Base-by-base conservation (phyloP, 2,329 filamentous ascomycete genomes). In the Verticillium zaregamsianum region DNA sequence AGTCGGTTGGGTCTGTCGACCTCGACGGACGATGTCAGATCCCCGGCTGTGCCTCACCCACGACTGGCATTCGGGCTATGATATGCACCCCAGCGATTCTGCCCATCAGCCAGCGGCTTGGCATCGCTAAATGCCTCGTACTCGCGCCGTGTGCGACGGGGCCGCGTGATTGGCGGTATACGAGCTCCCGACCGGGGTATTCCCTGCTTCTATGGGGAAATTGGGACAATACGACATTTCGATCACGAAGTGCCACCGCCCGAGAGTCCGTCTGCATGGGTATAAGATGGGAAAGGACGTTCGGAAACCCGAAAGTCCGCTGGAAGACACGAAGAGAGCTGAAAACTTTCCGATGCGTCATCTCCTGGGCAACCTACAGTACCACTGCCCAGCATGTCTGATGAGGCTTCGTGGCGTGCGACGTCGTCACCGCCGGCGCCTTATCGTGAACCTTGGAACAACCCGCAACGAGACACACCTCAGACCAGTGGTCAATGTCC, bases 401-500 rank as follows among this genome's bases (percentile, higher is more conserved):
- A 28, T 28, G 28, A 6, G 28, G 28, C 33, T 35, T 35, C 33
- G 33, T 35, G 33, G 9, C 33, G 33, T 35, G 14, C 33, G 9
- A 35, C 33, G 33, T 35, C 33, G 11, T 35, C 33, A 35, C 33
- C 20, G 12, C 7, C 11, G 28, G 28, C 28, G 28, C 6, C 28
- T 28, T 6, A 28, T 28, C 28, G 28, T 28, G 28, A 5, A 28
- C 28, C 28, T 28, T 28, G 40, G n/a, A n/a, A 3, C 63, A 64
- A 3, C 61, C 61, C 7, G 56, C 33, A n/a, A 25, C 9, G 15
- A n/a, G 31, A 17, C 63, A 64, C 8, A 49, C 40, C 11, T 63
- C 52, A 5, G 45, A 25, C 55, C 57, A 35, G 9, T 55, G 57
- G 17, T 64, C 63, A 11, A 63, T 62, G n/a, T 60, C 59, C 14